Conservation (phyloP, 2,329 filamentous ascomycete genomes). For the Aspergillus ochraceoroseus region DNA sequence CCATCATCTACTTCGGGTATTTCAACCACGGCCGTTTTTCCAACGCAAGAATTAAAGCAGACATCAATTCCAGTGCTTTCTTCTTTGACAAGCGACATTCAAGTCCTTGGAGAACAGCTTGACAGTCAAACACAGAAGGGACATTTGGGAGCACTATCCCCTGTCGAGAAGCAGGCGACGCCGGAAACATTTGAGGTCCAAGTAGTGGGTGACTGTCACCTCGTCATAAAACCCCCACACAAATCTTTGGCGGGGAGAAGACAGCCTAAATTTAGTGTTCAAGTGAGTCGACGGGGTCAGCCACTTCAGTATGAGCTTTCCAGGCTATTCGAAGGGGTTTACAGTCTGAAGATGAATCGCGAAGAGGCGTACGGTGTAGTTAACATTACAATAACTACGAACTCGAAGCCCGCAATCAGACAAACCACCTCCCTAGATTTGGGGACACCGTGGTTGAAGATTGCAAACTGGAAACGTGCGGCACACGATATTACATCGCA, state of each 20-base stretch:
- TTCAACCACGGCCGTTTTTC: slow-evolving; percentile 21
- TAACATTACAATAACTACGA: slow-evolving; percentile 46
- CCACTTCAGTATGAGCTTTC: slow-evolving; percentile 45
- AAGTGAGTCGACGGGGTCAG: slow-evolving; percentile 43
- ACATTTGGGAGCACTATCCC: slow-evolving; percentile 25
- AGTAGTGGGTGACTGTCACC: slow-evolving; percentile 51
- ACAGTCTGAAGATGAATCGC: slow-evolving; percentile 48
- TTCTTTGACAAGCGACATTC: slow-evolving; percentile 20
- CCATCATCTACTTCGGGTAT: slow-evolving; percentile 15
- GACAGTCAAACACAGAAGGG: slow-evolving; percentile 23
- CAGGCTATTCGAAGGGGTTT: slow-evolving; percentile 51
- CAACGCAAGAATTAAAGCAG: slow-evolving; percentile 18
- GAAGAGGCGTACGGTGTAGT: slow-evolving; percentile 48
- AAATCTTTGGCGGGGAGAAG: slow-evolving; percentile 43
- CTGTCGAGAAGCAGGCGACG: slow-evolving; percentile 24
- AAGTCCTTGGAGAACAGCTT: slow-evolving; percentile 15
- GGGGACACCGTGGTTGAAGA: slow-evolving; percentile 46
- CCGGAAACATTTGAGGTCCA: slow-evolving; percentile 49
- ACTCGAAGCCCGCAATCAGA: slow-evolving; percentile 33
- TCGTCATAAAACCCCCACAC: slow-evolving; percentile 49
- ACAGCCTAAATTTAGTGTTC: slow-evolving; percentile 47
- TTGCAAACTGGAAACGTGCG: slow-evolving; percentile 44
- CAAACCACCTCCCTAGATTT: slow-evolving; percentile 41
- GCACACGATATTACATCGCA: slow-evolving; percentile 36
- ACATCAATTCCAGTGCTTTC: slow-evolving; percentile 27